Conservation (phyloP, 495 filamentous ascomycete genomes). For the Chaetomium cochliodes region DNA sequence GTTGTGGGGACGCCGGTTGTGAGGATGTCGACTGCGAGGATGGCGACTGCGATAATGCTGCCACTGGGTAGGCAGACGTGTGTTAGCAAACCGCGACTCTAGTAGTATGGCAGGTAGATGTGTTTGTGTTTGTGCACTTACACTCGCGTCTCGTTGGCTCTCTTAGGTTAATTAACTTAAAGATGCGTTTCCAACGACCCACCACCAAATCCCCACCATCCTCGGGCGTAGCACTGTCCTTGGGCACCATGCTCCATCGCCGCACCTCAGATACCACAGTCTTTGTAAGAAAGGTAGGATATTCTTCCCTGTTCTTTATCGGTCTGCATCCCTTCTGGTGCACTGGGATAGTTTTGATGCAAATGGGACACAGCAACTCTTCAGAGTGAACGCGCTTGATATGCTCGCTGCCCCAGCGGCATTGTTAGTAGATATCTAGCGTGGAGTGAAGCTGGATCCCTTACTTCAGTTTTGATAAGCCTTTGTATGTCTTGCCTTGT, state of each 20-base stretch:
- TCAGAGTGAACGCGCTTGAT: background rate
- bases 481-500: background rate
- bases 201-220: background rate
- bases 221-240: no score
- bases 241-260: background rate
- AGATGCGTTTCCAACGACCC: background rate
- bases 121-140: background rate
- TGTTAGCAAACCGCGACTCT: background rate
- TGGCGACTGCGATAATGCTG: background rate
- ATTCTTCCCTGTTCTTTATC: background rate
- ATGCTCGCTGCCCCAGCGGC: background rate
- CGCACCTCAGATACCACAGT: background rate
- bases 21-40: background rate
- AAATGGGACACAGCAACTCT: background rate
- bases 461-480: background rate
- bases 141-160: background rate
- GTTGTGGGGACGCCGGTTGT: background rate
- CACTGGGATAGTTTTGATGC: background rate
- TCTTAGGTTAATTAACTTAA: background rate
- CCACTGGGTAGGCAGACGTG: background rate
- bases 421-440: background rate
- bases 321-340: background rate
- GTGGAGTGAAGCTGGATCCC: background rate
- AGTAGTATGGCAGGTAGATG: background rate
- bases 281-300: background rate